Conservation (phyloP, 176 grass and related monocot species). For the Paspalum vaginatum region DNA sequence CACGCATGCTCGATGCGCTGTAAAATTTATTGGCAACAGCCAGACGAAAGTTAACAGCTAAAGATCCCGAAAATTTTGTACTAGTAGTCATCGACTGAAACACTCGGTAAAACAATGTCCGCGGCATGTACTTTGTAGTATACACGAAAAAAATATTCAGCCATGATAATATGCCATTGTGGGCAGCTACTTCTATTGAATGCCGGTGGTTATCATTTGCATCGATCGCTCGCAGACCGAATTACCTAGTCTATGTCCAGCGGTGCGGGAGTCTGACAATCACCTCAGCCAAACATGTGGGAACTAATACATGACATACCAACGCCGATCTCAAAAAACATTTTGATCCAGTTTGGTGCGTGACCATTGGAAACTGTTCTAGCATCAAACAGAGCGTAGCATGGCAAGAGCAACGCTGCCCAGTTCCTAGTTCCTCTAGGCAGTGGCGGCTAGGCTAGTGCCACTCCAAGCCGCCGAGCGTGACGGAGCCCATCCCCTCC, state of each 20-base stretch:
- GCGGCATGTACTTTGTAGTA: background rate
- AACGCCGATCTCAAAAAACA: background rate
- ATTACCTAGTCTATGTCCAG: background rate
- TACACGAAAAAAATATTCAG: background rate
- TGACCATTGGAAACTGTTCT: background rate
- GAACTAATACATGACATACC: background rate
- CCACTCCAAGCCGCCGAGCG: constrained; percentile 81
- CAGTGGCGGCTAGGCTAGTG: constrained; percentile 52
- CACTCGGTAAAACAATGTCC: background rate
- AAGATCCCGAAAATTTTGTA: constrained; percentile 14
- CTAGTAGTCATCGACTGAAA: background rate
- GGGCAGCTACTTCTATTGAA: background rate
- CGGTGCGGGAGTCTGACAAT: background rate
- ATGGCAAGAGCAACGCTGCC: no score
- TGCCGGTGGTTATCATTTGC: background rate
- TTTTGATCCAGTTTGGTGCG: background rate
- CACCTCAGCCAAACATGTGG: background rate
- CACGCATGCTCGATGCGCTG: background rate
- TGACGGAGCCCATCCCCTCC: constrained; percentile 85
- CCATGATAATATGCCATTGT: background rate
- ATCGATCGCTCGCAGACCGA: background rate
- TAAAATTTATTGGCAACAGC: constrained; percentile 18
- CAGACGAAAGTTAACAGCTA: background rate
- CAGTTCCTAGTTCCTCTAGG: background rate
- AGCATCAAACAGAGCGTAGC: background rate